These are phyloP conservation scores for Pythium phragmiticola DNA, from an alignment of 352 stramenopile genomes.

Conservation along the genomic window DNA sequence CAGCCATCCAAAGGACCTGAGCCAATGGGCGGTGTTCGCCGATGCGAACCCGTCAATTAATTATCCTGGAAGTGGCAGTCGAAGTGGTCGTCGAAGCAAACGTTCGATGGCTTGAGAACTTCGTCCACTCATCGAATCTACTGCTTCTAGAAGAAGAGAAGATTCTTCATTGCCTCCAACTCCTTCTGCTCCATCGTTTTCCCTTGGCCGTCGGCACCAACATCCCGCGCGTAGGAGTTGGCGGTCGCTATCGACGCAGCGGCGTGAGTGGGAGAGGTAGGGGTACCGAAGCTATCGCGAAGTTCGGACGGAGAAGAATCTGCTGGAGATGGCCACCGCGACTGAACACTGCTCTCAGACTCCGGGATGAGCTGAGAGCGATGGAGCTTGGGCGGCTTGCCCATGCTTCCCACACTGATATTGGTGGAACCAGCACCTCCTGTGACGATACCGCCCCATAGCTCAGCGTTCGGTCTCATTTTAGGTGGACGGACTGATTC, in stretches of 20 bases:
- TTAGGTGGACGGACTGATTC: neutral
- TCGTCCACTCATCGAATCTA: slow-evolving; percentile 5
- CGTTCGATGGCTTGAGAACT: too few relatives aligned
- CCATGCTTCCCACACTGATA: neutral
- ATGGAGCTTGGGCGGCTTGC: slow-evolving; percentile 18
- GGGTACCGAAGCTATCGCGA: slow-evolving; percentile 20
- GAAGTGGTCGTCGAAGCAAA: too few relatives aligned
- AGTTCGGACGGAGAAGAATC: neutral
- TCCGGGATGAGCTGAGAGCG: slow-evolving; percentile 14
- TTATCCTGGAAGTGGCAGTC: neutral
- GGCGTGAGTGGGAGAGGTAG: slow-evolving; percentile 11
- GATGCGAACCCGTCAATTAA: neutral
- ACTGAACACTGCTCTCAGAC: neutral
- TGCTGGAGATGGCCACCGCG: slow-evolving; percentile 2
- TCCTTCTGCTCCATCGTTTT: slow-evolving; percentile 61
- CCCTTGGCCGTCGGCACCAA: neutral
- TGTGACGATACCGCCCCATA: slow-evolving; percentile 16
- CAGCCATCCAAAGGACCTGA: neutral
- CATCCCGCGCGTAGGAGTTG: neutral
- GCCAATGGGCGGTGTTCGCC: neutral
- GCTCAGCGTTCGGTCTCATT: neutral
- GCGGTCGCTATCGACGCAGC: neutral
- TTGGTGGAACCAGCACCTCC: neutral
- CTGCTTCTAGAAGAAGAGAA: slow-evolving; percentile 43
- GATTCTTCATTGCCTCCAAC: slow-evolving; percentile 53